Conservation (phyloP, 2,329 filamentous ascomycete genomes). For the Rutstroemia sp. region DNA sequence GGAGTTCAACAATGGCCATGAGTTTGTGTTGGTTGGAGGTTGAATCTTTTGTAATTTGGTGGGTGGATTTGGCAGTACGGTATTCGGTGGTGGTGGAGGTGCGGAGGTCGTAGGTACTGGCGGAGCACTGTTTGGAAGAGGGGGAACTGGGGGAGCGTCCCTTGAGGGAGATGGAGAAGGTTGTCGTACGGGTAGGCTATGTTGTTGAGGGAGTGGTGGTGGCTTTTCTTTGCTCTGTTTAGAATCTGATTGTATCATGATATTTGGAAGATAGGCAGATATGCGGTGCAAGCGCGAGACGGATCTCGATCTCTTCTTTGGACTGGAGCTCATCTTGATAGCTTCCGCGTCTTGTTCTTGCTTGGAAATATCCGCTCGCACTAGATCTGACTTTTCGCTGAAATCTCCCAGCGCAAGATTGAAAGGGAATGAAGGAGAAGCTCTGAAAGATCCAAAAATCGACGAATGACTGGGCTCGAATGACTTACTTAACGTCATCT, state of each 20-base stretch:
- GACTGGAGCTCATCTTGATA: constrained; percentile 10
- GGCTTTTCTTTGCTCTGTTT: constrained; percentile 4
- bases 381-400: not conserved
- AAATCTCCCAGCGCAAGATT: too few species aligned
- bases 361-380: not conserved
- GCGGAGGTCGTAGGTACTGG: not conserved
- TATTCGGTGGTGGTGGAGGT: not conserved
- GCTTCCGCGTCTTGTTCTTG: not conserved
- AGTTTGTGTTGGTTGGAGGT: not conserved
- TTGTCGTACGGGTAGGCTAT: not conserved
- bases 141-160: not conserved
- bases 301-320: constrained; percentile 5
- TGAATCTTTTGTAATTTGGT: constrained; percentile 4
- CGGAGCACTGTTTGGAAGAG: not conserved
- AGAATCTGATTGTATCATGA: constrained; percentile 7
- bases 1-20: not conserved
- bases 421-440: not conserved
- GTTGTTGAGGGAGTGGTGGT: not conserved
- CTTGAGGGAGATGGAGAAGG: not conserved
- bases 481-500: constrained; percentile 9
- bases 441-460: not conserved
- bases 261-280: constrained; percentile 5
- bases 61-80: not conserved
- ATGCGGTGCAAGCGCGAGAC: constrained; percentile 8
- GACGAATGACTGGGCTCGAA: not conserved